phyloP scores from a whole-genome alignment of 2,329 filamentous ascomycete species.

The Myriosclerotinia curreyana region DNA sequence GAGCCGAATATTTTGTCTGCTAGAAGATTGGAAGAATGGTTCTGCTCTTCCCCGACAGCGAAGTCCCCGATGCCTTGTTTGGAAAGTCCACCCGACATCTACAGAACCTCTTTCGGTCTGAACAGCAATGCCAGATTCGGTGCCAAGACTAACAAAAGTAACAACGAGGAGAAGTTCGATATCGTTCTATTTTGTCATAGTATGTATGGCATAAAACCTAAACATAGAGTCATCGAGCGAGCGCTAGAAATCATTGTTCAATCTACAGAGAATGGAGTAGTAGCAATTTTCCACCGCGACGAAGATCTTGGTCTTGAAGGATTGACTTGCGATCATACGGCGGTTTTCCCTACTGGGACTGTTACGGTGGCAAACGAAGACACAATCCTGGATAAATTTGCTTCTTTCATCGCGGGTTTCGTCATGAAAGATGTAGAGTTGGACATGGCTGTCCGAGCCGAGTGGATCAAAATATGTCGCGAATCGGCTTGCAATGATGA shows the following conservation, averaged over 20 bases:
- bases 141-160: constrained; percentile 28
- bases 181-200: constrained; percentile 61
- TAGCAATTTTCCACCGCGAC: constrained; percentile 56
- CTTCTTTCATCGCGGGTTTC: constrained; percentile 51
- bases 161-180: constrained; percentile 47
- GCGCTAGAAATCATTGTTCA: constrained; percentile 49
- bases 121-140: constrained; percentile 32
- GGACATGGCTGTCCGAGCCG: constrained; percentile 32
- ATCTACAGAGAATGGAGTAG: constrained; percentile 43
- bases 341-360: constrained; percentile 47
- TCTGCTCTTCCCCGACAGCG: constrained; percentile 37
- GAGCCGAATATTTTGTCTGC: constrained; percentile 44
- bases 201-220: constrained; percentile 58
- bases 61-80: constrained; percentile 45
- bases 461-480: constrained; percentile 55
- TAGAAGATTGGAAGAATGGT: constrained; percentile 44
- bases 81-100: constrained; percentile 42
- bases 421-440: constrained; percentile 38
- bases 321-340: constrained; percentile 48
- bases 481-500: constrained; percentile 44
- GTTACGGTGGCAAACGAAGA: constrained; percentile 47
- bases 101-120: constrained; percentile 42
- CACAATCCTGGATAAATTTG: constrained; percentile 49
- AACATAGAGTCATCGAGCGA: constrained; percentile 45
- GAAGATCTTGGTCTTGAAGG: constrained; percentile 45